Base-by-base conservation (phyloP, 768 basidiomycete species). In the Mycena vitilis region DNA sequence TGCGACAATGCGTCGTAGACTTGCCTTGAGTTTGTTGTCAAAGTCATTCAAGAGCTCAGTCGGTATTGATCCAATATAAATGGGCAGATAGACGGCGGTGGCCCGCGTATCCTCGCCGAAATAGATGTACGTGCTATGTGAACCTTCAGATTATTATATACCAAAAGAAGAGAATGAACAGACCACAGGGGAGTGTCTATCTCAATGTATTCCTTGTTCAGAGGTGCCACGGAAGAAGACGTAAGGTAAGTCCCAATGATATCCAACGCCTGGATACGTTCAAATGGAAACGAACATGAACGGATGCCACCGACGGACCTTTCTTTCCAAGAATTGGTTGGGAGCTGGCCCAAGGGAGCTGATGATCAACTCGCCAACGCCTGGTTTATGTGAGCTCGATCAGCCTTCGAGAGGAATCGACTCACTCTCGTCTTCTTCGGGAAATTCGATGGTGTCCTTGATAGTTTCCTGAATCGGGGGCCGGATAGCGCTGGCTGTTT, bases 121-220 rank as follows among this genome's bases (percentile, higher is more conserved):
- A 74, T 91, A 93, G 74, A 99, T 92, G 69, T 92, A 93, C 12
- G 93, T 91, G 80, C 94, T 95, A 71, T 25, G 63, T 15, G 52
- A 18, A 36, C 16, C 34, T 23, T 65, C 70, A 70, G 34, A 40
- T 56, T 37, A 40, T 18, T 34, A 48, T 45, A 25, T 59, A 22
- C 49, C 30, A 30, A 30, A 67, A 53, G 7, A 45, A 15, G 22
- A 51, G 49, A 37, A 22, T 22, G 20, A 11, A 75, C 85, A 48
- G 72, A 94, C 95, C 95, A 98, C 58, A 94, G 85, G 0, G 98
- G 98, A 55, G 91, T 89, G 71, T 95, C 90, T 59, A 91, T 93
- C 79, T 99, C 98, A 48, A 99, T 86, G 69, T 92, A 98, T 78
- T 96, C 94, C 79, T 96, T 98, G 75, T 91, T 94, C 66, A 95